Conservation (phyloP, 345 rosid genomes). For the Melastoma malabathricum region DNA sequence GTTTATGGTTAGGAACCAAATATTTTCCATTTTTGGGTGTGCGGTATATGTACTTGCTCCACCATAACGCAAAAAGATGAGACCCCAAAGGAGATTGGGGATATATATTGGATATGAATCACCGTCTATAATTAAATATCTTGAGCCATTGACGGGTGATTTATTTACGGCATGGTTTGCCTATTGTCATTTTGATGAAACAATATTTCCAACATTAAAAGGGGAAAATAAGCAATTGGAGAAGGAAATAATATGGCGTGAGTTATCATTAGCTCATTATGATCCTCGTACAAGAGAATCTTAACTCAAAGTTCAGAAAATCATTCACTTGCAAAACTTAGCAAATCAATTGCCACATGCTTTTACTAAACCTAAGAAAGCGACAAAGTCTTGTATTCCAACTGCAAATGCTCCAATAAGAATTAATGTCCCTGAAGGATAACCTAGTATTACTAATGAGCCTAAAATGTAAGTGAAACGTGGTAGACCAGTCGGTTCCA, state of each 20-base stretch:
- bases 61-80: not conserved
- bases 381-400: too few relatives aligned
- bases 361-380: too few relatives aligned
- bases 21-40: constrained; percentile 5
- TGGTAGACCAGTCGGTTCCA: too few relatives aligned
- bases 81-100: not conserved
- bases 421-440: too few relatives aligned
- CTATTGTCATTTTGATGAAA: not conserved
- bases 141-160: not conserved
- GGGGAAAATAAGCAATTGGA: not conserved
- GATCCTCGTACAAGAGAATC: too few relatives aligned
- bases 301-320: too few relatives aligned
- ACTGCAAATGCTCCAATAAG: too few relatives aligned
- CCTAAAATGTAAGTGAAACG: too few relatives aligned
- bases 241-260: not conserved
- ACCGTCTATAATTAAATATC: not conserved
- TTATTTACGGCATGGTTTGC: not conserved
- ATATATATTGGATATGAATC: not conserved
- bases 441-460: too few relatives aligned
- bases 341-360: too few relatives aligned
- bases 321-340: not conserved
- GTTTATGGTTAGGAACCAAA: not conserved
- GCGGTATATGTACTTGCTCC: constrained; percentile 1
- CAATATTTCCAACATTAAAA: not conserved
- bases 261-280: too few relatives aligned